Base-by-base conservation (phyloP, 1,139 yeast species). In the Kodamaea alishanica region DNA sequence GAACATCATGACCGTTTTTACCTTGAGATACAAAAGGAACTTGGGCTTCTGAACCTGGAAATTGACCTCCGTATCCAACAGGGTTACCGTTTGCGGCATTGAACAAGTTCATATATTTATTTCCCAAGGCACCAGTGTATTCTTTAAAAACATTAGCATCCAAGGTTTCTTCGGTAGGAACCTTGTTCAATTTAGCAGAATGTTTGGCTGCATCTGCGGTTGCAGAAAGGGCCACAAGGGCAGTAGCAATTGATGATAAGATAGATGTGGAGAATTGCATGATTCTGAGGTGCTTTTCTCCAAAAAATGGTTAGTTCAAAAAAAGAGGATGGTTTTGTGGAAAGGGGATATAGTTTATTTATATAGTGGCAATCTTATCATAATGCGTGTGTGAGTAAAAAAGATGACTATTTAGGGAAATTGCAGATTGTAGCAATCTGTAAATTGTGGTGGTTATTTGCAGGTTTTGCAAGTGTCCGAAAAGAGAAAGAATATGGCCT, bases 111-210 rank as follows among this genome's bases (percentile, higher is more conserved):
- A 83, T 58, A 62, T 88, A 89, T 67, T 87, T 88, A 56, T 77
- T 71, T 47, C 86, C 84, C 58, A 88, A 73, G n/a, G 84, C 76
- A 32, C 70, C 64, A 43, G 87, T 73, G 57, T 87, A 88, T 43
- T 83, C 79, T 33, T 67, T 66, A 58, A 82, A 84, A 27, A 73
- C 66, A 39, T 71, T 66, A 35, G 81, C 86, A 46, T 76, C 73
- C 51, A 81, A 72, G 31, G 79, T 75, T 40, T 81, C 88, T 25
- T 77, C 79, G 34, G 73, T 56, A 6, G 90, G 75, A 35, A 79
- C 72, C 64, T 83, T 85, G 53, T 75, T 71, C 54, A 86, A 73
- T 52, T 77, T 75, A 30, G 86, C 81, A 27, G 72, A 64, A 58
- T 78, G 84, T 30, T 75, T 73, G 48, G 77, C 81, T 40, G 86